Percentiles rank a stretch among this genome's conserved stretches.
These are phyloP conservation scores for Jamesozyma hellenica DNA, from an alignment of 805 yeast species.

Conservation along the genomic window DNA sequence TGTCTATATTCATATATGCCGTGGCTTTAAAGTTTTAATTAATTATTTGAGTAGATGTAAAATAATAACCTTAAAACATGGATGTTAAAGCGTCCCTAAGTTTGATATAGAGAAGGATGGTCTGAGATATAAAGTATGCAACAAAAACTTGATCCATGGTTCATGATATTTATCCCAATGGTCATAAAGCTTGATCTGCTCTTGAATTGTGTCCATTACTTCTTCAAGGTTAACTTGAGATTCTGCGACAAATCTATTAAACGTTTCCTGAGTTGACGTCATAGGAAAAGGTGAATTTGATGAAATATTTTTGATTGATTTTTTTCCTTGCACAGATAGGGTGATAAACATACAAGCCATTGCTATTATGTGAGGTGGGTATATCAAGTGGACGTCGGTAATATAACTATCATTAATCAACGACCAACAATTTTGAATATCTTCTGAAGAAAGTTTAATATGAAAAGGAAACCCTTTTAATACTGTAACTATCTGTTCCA, in stretches of 20 bases:
- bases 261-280: constrained; percentile 20
- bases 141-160: constrained; percentile 35
- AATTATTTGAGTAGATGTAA: too few species aligned
- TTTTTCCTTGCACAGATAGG: constrained; percentile 28
- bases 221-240: constrained; percentile 70
- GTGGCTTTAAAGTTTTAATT: too few species aligned
- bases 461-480: constrained; percentile 29
- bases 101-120: background rate
- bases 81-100: too few species aligned
- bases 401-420: constrained; percentile 81
- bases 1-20: too few species aligned
- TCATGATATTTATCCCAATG: constrained; percentile 85
- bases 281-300: constrained; percentile 8
- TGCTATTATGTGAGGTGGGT: constrained; percentile 86
- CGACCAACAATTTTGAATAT: constrained; percentile 81
- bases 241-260: constrained; percentile 48
- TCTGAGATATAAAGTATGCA: constrained; percentile 26
- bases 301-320: constrained; percentile 1
- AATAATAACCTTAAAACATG: too few species aligned
- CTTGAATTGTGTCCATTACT: constrained; percentile 76
- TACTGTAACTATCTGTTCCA: constrained; percentile 41
- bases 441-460: constrained; percentile 42
- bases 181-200: constrained; percentile 68
- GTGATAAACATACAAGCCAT: constrained; percentile 73
- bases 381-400: constrained; percentile 72